Conservation (phyloP, 2,329 filamentous ascomycete species). For the Coniochaeta hoffmannii region DNA sequence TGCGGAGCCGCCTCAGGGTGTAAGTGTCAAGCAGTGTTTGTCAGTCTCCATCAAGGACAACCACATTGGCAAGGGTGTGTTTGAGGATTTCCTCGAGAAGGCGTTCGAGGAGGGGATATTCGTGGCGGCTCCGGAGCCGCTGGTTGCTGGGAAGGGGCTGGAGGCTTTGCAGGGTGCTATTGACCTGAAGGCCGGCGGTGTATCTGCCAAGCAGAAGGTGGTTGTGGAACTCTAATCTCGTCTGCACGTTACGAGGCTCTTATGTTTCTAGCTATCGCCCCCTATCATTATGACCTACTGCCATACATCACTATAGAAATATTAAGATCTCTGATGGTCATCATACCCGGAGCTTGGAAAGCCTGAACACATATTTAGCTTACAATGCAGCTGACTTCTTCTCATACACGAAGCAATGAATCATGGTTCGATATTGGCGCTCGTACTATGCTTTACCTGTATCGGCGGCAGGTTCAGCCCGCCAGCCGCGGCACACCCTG, state of each 20-base stretch:
- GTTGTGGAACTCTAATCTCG: constrained; percentile 10
- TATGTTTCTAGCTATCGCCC: no score
- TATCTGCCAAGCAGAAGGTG: constrained; percentile 31
- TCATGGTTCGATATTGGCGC: no score
- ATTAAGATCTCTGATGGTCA: background rate
- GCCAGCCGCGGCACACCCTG: no score
- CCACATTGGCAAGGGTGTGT: constrained; percentile 15
- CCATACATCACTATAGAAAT: no score
- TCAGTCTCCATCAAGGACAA: constrained; percentile 10
- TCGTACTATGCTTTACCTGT: no score
- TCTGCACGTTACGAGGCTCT: background rate
- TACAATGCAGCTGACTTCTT: background rate
- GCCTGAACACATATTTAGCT: background rate
- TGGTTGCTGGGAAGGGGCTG: constrained; percentile 21
- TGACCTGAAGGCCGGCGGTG: constrained; percentile 20
- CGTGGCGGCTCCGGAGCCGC: constrained; percentile 16
- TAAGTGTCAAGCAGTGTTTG: constrained; percentile 14
- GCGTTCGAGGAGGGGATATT: constrained; percentile 18
- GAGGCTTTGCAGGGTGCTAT: constrained; percentile 21
- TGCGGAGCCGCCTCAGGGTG: background rate
- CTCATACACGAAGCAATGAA: background rate
- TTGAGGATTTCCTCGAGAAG: constrained; percentile 15
- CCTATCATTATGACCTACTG: no score
- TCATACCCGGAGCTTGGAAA: no score
- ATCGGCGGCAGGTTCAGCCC: no score